Evolutionary conservation across 2,329 filamentous ascomycete species (phyloP), one percentile per base, ranked within the genome.

Genomic region (Truncatella angustata): DNA sequence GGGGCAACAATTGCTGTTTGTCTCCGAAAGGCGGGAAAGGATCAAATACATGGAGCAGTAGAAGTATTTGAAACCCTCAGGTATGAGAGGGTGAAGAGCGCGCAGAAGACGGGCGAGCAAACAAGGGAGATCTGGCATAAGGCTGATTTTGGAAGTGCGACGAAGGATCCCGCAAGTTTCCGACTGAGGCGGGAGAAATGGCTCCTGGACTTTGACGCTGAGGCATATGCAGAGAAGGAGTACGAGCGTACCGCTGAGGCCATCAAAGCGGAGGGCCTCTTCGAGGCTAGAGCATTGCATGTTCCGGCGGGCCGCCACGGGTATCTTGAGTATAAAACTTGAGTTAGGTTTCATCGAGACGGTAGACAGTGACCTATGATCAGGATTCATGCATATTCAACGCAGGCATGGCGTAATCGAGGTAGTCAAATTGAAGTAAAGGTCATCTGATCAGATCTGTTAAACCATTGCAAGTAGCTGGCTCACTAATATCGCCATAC

Each of bases 41-140:
- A 49, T 0, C 65, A 63, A n/a, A 65, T 75, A 7, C 64, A 66
- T 5, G 68, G 70, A 51, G 73, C 72, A 4, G 66, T 77, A n/a
- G 61, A 66, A 6, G 68, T 70, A 2, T 77, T 75, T 56, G 69
- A 78, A 60, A 67, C 70, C 6, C 70, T 78, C 28, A 65, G 77
- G 21, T 79, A 74, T 60, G 73, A 74, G 30, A 70, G 77, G 23
- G 75, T 78, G 20, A 70, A 71, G 54, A 67, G 67, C 24, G 72
- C 76, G 12, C 75, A 78, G 65, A 73, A 74, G 56, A 77, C 71
- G 18, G 76, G 75, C 4, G 70, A 75, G 51, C 67, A 68, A 45
- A 75, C 75, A 2, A 66, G 75, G 28, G 73, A 78, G 56, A 73
- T 73, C 62, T 80, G 76, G 77, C 77, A 80, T 63, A 76, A 74